Percentiles rank a stretch among this genome's conserved stretches.
Conservation (phyloP, 2,329 filamentous ascomycete species). For the Clarireedia sp. region DNA sequence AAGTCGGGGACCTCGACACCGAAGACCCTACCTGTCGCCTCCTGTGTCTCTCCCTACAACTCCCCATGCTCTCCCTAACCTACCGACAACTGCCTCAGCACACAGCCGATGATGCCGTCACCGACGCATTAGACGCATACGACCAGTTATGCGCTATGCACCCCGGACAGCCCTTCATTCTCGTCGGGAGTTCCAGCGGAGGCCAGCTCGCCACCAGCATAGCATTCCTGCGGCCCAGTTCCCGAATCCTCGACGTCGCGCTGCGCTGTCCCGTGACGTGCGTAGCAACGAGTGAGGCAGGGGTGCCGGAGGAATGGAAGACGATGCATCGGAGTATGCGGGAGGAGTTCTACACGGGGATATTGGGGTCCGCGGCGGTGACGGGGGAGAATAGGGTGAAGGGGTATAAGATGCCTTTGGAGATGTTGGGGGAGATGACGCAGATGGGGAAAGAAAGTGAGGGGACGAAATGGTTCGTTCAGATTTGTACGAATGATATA, state of each 20-base stretch:
- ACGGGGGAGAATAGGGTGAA: slow-evolving; percentile 32
- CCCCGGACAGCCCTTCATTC: slow-evolving; percentile 15
- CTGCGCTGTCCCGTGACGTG: slow-evolving; percentile 42
- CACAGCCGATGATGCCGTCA: slow-evolving; percentile 34
- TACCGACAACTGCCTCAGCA: slow-evolving; percentile 39
- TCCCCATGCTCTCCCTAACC: slow-evolving; percentile 37
- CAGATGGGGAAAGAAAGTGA: background rate
- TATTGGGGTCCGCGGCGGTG: slow-evolving; percentile 31
- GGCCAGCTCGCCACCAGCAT: slow-evolving; percentile 41
- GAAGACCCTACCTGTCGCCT: slow-evolving; percentile 41
- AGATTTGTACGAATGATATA: slow-evolving; percentile 43
- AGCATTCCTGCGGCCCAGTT: slow-evolving; percentile 28
- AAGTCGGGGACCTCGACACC: slow-evolving; percentile 41
- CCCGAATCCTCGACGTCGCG: slow-evolving; percentile 34
- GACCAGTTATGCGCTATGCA: slow-evolving; percentile 13
- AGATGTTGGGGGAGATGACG: slow-evolving; percentile 26
- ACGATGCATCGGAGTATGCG: slow-evolving; percentile 34
- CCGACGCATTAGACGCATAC: slow-evolving; percentile 36
- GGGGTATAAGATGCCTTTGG: slow-evolving; percentile 34
- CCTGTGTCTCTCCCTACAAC: slow-evolving; percentile 30
- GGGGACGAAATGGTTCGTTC: slow-evolving; percentile 37
- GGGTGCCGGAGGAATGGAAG: slow-evolving; percentile 32
- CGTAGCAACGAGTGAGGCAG: slow-evolving; percentile 33
- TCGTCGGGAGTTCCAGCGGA: slow-evolving; percentile 42
- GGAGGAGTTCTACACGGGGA: slow-evolving; percentile 30